Evolutionary conservation across 176 grass and related monocot genomes (phyloP).

Genomic region (Tuctoria greenei): DNA sequence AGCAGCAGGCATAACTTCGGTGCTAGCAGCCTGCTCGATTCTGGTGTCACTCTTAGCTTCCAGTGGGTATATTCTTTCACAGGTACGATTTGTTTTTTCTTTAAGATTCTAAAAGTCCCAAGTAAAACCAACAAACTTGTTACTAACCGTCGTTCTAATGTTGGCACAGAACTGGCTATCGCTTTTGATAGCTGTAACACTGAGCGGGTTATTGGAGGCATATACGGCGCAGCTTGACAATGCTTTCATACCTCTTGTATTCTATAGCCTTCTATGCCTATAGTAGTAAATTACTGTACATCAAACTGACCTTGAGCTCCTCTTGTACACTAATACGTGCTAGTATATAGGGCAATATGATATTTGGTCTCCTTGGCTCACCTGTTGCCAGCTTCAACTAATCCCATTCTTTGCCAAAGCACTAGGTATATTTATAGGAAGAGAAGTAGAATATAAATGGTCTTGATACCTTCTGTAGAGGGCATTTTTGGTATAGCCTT

Average conservation of each 20-base stretch:
- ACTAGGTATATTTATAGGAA: conserved; percentile 23
- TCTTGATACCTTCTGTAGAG: conserved; percentile 15
- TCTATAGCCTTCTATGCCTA: conserved; percentile 92
- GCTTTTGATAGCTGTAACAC: conserved; percentile 67
- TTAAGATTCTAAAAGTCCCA: background rate
- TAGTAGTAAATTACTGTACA: conserved; percentile 39
- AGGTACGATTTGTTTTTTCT: conserved; percentile 47
- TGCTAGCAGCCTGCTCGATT: conserved; percentile 72
- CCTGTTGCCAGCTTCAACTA: background rate
- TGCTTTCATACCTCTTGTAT: conserved; percentile 90
- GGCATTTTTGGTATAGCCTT: conserved; percentile 4
- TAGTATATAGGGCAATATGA: conserved; percentile 14
- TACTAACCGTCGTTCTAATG: conserved; percentile 21
- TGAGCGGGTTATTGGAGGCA: conserved; percentile 81
- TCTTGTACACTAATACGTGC: conserved; percentile 14
- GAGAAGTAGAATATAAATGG: background rate
- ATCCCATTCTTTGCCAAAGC: background rate
- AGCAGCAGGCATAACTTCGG: conserved; percentile 92
- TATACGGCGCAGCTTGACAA: conserved; percentile 91
- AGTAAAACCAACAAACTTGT: background rate
- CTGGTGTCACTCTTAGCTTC: conserved; percentile 81
- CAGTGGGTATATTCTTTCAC: conserved; percentile 82
- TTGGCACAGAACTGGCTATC: conserved; percentile 82
- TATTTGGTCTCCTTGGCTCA: background rate
- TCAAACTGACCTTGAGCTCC: conserved; percentile 32